phyloP scores from a whole-genome alignment of 2,329 filamentous ascomycete genomes.

The Penicillium hordei region DNA sequence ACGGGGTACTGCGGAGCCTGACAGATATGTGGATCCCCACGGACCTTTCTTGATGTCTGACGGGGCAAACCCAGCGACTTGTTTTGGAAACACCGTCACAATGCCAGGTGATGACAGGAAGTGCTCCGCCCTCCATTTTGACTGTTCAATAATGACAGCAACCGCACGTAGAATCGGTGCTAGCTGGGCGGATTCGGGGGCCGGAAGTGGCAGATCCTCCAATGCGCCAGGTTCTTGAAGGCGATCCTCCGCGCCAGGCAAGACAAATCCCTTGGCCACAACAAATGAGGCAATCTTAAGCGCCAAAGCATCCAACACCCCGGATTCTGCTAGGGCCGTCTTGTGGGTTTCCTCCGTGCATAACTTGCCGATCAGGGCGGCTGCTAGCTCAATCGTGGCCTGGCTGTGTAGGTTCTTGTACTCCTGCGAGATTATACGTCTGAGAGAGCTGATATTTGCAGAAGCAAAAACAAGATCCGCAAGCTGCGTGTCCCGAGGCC shows the following conservation, averaged over 20 bases:
- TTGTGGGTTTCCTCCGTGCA: constrained; percentile 71
- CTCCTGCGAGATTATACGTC: constrained; percentile 63
- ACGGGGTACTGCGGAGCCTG: constrained; percentile 51
- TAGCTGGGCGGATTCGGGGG: constrained; percentile 60
- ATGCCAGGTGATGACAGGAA: constrained; percentile 68
- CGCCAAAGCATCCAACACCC: constrained; percentile 76
- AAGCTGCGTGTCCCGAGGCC: constrained; percentile 53
- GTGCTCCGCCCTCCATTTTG: constrained; percentile 72
- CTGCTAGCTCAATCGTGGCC: constrained; percentile 46
- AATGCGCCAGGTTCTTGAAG: constrained; percentile 56
- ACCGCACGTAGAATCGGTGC: constrained; percentile 75
- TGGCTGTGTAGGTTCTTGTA: constrained; percentile 56
- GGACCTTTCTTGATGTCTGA: constrained; percentile 51
- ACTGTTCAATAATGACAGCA: constrained; percentile 72
- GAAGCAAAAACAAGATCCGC: constrained; percentile 65
- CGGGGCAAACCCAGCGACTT: constrained; percentile 52
- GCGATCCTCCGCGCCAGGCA: constrained; percentile 61
- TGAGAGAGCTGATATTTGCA: constrained; percentile 62
- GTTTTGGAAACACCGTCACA: constrained; percentile 65
- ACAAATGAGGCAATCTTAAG: constrained; percentile 70
- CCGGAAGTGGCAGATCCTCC: constrained; percentile 61
- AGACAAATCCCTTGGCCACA: constrained; percentile 66
- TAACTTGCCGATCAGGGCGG: constrained; percentile 56
- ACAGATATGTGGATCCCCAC: constrained; percentile 56
- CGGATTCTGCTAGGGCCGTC: constrained; percentile 66